Evolutionary conservation across 2,329 filamentous ascomycete species (phyloP).

Genomic region (Emergomyces pasteurianus): DNA sequence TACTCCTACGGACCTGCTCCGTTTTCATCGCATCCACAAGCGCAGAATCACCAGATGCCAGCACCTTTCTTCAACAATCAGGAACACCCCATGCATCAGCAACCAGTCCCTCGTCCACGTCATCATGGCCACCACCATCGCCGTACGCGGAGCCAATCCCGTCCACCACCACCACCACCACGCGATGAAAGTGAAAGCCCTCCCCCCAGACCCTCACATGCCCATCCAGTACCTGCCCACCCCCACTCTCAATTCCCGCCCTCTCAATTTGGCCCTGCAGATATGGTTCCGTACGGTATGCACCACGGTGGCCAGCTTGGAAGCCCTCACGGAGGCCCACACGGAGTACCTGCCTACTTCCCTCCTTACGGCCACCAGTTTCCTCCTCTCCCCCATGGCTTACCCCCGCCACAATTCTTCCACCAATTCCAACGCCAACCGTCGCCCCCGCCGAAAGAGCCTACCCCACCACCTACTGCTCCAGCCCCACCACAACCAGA

Average conservation of each 20-base stretch:
- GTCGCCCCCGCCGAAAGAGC: slow-evolving; percentile 10
- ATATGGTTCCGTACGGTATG: slow-evolving; percentile 27
- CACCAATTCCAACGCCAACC: slow-evolving; percentile 24
- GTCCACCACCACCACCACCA: not conserved
- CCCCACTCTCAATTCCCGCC: slow-evolving; percentile 12
- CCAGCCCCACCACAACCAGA: slow-evolving; percentile 27
- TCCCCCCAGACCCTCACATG: slow-evolving; percentile 19
- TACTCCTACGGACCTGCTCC: slow-evolving; percentile 9
- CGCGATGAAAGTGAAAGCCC: slow-evolving; percentile 21
- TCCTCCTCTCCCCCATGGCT: slow-evolving; percentile 20
- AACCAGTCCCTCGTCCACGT: not conserved
- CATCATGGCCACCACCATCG: slow-evolving; percentile 8
- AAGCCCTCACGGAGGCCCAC: not conserved
- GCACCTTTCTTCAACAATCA: slow-evolving; percentile 8
- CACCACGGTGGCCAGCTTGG: slow-evolving; percentile 16
- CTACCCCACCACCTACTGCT: slow-evolving; percentile 15
- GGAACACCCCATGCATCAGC: slow-evolving; percentile 5
- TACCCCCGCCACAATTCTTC: slow-evolving; percentile 27
- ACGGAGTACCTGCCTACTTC: slow-evolving; percentile 1
- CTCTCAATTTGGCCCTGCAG: slow-evolving; percentile 21
- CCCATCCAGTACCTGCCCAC: slow-evolving; percentile 15
- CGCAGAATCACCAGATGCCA: slow-evolving; percentile 4
- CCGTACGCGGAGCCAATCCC: slow-evolving; percentile 6
- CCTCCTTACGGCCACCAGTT: slow-evolving; percentile 24
- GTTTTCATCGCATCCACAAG: slow-evolving; percentile 5